Percentiles rank a stretch among this genome's conserved stretches.
Conservation (phyloP, 805 yeast species). For the Nadsonia fulvescens region DNA sequence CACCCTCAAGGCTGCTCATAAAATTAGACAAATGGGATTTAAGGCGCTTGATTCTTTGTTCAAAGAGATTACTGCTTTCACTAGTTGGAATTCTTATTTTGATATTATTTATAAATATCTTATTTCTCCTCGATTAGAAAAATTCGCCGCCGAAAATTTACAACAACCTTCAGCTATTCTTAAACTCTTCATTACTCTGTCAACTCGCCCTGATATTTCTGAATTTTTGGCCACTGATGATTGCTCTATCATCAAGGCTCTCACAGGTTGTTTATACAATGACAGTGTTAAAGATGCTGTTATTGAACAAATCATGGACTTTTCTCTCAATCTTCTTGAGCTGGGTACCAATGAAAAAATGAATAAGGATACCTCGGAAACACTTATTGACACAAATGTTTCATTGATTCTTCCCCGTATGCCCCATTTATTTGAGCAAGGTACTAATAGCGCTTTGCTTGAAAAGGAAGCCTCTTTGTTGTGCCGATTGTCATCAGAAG, state of each 20-base stretch:
- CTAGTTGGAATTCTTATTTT: conserved; percentile 36
- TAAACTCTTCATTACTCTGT: conserved; percentile 45
- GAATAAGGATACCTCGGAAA: no score
- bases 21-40: conserved; percentile 49
- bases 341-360: no score
- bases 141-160: conserved; percentile 59
- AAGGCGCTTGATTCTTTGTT: conserved; percentile 44
- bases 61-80: conserved; percentile 28
- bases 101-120: conserved; percentile 34
- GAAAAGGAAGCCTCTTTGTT: conserved; percentile 12
- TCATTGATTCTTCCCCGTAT: conserved; percentile 12
- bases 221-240: conserved; percentile 40
- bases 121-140: conserved; percentile 43
- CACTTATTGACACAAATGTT: no score
- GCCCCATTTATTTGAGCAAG: conserved; percentile 9
- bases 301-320: no score
- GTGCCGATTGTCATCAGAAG: conserved; percentile 27
- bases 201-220: conserved; percentile 27
- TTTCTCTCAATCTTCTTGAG: no score
- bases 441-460: conserved; percentile 7
- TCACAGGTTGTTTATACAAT: conserved; percentile 36
- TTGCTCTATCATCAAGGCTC: conserved; percentile 32
- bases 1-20: conserved; percentile 30
- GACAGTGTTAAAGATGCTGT: conserved; percentile 52
- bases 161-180: conserved; percentile 71